A percentile compares a stretch with the other conserved stretches of the same genome.
Evolutionary conservation across 2,329 filamentous ascomycete genomes (phyloP).

Genomic region (Sporothrix humicola): DNA sequence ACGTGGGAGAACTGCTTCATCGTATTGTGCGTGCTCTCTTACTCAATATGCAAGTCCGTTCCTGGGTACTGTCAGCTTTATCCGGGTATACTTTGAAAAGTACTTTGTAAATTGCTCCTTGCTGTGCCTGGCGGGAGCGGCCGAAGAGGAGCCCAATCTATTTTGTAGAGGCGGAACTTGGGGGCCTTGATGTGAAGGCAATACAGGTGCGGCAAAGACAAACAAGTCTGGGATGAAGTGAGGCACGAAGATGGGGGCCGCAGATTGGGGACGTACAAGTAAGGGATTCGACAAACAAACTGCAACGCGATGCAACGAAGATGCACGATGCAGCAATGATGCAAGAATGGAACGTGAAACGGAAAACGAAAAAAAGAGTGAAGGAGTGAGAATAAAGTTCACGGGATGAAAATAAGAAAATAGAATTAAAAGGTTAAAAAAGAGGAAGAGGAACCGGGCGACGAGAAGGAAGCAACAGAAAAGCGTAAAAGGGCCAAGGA

Average conservation of each 20-base stretch:
- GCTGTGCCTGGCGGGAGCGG: not conserved
- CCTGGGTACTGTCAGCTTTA: not conserved
- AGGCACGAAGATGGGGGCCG: not conserved
- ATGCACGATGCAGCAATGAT: not conserved
- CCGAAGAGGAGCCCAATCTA: conserved; percentile 10
- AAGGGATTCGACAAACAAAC: not conserved
- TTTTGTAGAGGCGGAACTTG: not conserved
- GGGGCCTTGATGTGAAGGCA: not conserved
- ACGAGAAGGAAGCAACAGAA: not conserved
- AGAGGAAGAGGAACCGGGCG: not conserved
- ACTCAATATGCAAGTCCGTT: not conserved
- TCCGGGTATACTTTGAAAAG: too few species aligned
- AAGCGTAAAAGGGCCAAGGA: conserved; percentile 10
- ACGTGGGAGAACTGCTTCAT: conserved; percentile 19
- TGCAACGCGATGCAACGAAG: not conserved
- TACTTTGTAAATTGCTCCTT: not conserved
- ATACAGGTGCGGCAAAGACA: not conserved
- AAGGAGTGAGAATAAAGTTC: not conserved
- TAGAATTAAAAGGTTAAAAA: not conserved
- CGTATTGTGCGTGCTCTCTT: too few species aligned
- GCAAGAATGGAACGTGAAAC: not conserved
- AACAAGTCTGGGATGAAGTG: too few species aligned
- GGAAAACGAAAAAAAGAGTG: not conserved
- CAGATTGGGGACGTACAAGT: conserved; percentile 2
- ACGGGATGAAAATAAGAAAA: not conserved